Percentiles rank a stretch among this genome's conserved stretches.
These are phyloP conservation scores for Pichia membranifaciens DNA, from an alignment of 805 yeast species.

Conservation along the genomic window DNA sequence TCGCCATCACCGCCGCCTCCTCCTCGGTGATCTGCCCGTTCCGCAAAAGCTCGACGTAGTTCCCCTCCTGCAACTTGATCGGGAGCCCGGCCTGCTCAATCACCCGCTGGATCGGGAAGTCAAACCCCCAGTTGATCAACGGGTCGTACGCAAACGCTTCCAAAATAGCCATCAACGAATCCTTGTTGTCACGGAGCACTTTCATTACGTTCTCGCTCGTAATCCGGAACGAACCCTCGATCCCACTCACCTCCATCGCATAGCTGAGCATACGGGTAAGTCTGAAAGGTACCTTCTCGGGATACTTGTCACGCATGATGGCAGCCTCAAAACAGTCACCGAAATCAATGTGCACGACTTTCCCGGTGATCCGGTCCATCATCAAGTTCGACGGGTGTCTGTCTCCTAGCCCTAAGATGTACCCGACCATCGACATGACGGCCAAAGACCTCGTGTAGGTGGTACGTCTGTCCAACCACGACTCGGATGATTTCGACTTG, in stretches of 20 bases:
- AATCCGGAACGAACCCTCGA: slow-evolving; percentile 94
- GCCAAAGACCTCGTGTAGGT: slow-evolving; percentile 94
- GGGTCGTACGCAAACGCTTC: slow-evolving; percentile 99
- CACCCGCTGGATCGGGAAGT: slow-evolving; percentile 75
- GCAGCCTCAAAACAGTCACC: slow-evolving; percentile 99
- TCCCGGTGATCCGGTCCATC: slow-evolving; percentile 92
- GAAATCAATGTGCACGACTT: slow-evolving; percentile 94
- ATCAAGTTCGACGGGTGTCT: slow-evolving; percentile 95
- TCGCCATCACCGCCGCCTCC: slow-evolving; percentile 65
- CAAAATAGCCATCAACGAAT: slow-evolving; percentile 93
- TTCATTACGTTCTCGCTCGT: slow-evolving; percentile 98
- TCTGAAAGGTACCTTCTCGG: slow-evolving; percentile 97
- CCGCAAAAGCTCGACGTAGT: slow-evolving; percentile 64
- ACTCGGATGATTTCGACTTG: slow-evolving; percentile 91
- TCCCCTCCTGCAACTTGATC: slow-evolving; percentile 57
- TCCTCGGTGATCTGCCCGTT: slow-evolving; percentile 71
- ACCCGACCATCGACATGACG: slow-evolving; percentile 98
- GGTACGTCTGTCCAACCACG: slow-evolving; percentile 96
- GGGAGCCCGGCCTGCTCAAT: slow-evolving; percentile 58
- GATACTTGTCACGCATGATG: slow-evolving; percentile 89
- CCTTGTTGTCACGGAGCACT: slow-evolving; percentile 87
- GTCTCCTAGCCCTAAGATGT: slow-evolving; percentile 93
- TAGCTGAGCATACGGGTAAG: slow-evolving; percentile 93
- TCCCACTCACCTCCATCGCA: slow-evolving; percentile 99
- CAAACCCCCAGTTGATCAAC: slow-evolving; percentile 97